Percentiles rank a stretch among this genome's conserved stretches.
phyloP scores from a whole-genome alignment of 2,329 filamentous ascomycete genomes.

The Talaromyces sp. region DNA sequence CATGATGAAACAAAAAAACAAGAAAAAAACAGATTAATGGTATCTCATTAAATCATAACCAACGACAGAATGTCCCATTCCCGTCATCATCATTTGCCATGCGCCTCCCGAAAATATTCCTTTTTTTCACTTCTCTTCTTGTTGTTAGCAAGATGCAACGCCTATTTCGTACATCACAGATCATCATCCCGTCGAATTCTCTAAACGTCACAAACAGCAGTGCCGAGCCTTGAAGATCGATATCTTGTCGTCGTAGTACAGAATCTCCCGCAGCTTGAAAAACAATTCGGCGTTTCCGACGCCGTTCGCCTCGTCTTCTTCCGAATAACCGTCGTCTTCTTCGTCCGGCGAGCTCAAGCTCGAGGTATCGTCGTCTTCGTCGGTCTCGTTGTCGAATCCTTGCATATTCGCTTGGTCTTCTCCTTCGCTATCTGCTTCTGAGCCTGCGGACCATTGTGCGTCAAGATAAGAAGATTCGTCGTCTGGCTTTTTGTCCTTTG shows the following conservation, averaged over 20 bases:
- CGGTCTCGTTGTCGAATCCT: slow-evolving; percentile 34
- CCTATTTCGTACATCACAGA: background rate
- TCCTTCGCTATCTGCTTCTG: slow-evolving; percentile 30
- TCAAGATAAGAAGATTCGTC: slow-evolving; percentile 10
- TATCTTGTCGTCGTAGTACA: slow-evolving; percentile 81
- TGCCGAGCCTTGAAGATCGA: slow-evolving; percentile 75
- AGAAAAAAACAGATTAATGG: background rate
- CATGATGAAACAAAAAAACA: background rate
- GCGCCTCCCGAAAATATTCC: background rate
- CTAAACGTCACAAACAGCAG: slow-evolving; percentile 39
- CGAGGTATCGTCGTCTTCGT: slow-evolving; percentile 41
- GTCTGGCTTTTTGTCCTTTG: slow-evolving; percentile 32
- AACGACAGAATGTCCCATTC: background rate
- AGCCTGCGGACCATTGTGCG: slow-evolving; percentile 16
- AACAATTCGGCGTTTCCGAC: slow-evolving; percentile 43
- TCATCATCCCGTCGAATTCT: background rate
- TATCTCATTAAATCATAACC: slow-evolving; percentile 9
- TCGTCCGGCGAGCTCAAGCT: slow-evolving; percentile 24
- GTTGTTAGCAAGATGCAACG: background rate
- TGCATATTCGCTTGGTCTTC: slow-evolving; percentile 29
- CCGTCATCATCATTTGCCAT: background rate
- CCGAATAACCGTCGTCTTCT: slow-evolving; percentile 38
- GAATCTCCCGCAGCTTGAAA: slow-evolving; percentile 68
- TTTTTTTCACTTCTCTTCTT: no score
- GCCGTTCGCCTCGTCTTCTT: slow-evolving; percentile 47